Base-by-base conservation (phyloP, 2,329 filamentous ascomycete genomes). In the Diaporthe vaccinii region DNA sequence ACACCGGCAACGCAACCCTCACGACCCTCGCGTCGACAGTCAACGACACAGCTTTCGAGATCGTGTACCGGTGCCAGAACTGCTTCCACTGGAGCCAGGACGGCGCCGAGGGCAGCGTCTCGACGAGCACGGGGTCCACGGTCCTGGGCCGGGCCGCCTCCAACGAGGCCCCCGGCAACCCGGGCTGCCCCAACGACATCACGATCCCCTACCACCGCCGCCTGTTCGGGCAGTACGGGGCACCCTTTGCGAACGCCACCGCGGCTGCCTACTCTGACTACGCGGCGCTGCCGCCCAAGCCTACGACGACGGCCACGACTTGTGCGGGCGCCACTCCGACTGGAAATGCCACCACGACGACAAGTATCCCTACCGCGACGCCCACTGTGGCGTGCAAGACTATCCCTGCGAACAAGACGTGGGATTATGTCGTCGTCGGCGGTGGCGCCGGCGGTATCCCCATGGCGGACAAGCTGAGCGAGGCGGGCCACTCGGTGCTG, bases 341-440 rank as follows among this genome's bases (percentile, higher is more conserved):
- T 12, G 78, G 73, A 8, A 55, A 55, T 5, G 58, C 58, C 25
- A 65, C 71, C 1, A 62, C 41, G 4, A 55, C 74, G 0, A 15
- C 69, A 22, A 68, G 76, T 80, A 9, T 82, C 82, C 85, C 84
- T 73, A 84, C 83, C 15, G 78, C 73, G 17, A 72, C 73, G 28
- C 28, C 73, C n/a, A 75, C 58, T 9, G 68, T 31, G n/a, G 59
- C 36, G 12, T 75, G 73, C 39, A 51, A 75, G 49, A 46, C 34
- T 1, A 67, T 75, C 10, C 73, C 73, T 15, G 58, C 67, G 17
- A 46, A 57, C 49, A 75, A 67, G 28, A 85, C 87, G 0, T 92
- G 88, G 78, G 90, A 92, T 80, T 92, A 92, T 81, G 89, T 92
- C 73, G 85, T 92, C 61, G 87, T 91, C 73, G 91, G 91, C 36